Percentiles rank a stretch among this genome's conserved stretches.
Evolutionary conservation across 106 monocot genomes (phyloP).

Genomic region (Apostasia ramifera): DNA sequence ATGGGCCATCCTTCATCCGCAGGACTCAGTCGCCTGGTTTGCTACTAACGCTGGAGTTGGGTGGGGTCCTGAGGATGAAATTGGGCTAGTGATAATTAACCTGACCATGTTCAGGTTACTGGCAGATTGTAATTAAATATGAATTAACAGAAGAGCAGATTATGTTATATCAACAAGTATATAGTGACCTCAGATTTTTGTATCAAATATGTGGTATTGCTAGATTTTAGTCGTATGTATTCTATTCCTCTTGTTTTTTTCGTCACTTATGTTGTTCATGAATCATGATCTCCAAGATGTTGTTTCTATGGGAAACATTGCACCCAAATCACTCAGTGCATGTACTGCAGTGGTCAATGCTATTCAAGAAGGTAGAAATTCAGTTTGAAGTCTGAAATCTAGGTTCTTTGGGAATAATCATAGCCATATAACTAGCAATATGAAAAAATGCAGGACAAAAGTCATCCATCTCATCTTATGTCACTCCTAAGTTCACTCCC

Average conservation of each 20-base stretch:
- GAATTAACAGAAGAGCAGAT: no score
- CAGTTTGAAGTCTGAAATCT: not conserved
- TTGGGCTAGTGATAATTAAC: no score
- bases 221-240: not conserved
- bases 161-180: no score
- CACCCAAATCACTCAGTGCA: conserved; percentile 15
- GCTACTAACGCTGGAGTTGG: no score
- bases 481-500: conserved; percentile 40
- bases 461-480: conserved; percentile 36
- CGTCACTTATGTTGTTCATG: conserved; percentile 1
- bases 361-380: conserved; percentile 13
- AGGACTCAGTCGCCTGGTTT: no score
- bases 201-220: not conserved
- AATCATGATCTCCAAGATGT: conserved; percentile 29
- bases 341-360: conserved; percentile 15
- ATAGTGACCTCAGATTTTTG: not conserved
- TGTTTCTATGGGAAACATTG: conserved; percentile 8
- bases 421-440: conserved; percentile 8
- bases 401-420: not conserved
- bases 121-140: no score
- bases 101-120: no score
- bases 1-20: no score
- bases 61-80: no score
- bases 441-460: conserved; percentile 15
- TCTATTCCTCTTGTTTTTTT: not conserved